Evolutionary conservation across 257 asterid species (phyloP).

Genomic region (Lantana camara): DNA sequence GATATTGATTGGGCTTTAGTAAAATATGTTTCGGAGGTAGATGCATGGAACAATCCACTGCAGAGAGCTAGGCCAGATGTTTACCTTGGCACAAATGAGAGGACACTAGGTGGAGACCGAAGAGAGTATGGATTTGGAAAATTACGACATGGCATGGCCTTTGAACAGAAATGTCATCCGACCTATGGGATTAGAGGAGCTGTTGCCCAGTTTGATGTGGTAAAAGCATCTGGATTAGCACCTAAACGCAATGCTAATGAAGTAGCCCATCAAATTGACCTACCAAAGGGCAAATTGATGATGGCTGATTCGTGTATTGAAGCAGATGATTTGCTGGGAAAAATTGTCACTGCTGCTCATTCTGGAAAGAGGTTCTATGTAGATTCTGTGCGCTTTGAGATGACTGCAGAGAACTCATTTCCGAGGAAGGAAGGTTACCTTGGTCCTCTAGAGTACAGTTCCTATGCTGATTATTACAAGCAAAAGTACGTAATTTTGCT

Average conservation of each 20-base stretch:
- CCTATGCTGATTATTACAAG: constrained; percentile 95
- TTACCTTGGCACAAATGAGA: constrained; percentile 92
- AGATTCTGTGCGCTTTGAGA: constrained; percentile 85
- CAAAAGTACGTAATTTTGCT: constrained; percentile 68
- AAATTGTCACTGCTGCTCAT: constrained; percentile 95
- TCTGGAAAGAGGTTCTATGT: constrained; percentile 98
- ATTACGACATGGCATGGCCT: constrained; percentile 81
- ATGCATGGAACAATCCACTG: constrained; percentile 91
- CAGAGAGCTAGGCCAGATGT: constrained; percentile 99
- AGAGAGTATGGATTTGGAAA: constrained; percentile 97
- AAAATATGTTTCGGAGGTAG: constrained; percentile 61
- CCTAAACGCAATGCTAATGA: constrained; percentile 54
- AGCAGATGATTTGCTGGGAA: constrained; percentile 72
- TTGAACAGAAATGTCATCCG: constrained; percentile 85
- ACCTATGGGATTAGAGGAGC: constrained; percentile 99
- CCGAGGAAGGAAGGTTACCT: constrained; percentile 99
- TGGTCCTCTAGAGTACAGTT: constrained; percentile 95
- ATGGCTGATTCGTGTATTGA: constrained; percentile 80
- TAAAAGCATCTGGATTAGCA: constrained; percentile 91
- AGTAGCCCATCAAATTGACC: constrained; percentile 43
- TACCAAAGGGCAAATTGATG: constrained; percentile 54
- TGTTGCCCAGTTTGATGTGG: constrained; percentile 90
- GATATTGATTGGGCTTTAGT: constrained; percentile 78
- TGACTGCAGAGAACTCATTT: constrained; percentile 96
- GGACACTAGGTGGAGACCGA: constrained; percentile 92